Base-by-base conservation (phyloP, 495 filamentous ascomycete genomes). In the Ramalina intermedia region DNA sequence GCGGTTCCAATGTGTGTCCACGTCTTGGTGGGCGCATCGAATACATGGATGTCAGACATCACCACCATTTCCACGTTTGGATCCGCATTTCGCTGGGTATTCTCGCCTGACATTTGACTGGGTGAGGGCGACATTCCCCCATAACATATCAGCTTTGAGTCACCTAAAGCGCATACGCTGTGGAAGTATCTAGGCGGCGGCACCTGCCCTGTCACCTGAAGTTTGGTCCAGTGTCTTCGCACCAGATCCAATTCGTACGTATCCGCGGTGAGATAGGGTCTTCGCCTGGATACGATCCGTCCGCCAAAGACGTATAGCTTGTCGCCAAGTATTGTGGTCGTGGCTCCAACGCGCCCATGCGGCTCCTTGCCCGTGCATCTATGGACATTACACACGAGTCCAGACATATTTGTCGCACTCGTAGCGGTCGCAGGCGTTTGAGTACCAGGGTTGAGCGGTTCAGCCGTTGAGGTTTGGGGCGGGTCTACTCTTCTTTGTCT, bases 21-120 rank as follows among this genome's bases (percentile, higher is more conserved):
- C 29, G 76, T 81, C 54, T 74, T 80, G 0, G 84, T 81, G 6
- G 77, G 73, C n/a, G 91, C 85, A 61, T 98, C 91, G 58, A 84
- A 96, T 6, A 98, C 87, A 63, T 96, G 86, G 47, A 98, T 89
- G 69, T 98, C 91, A 8, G 88, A 93, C 87, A 96, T 94, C 47
- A 98, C 91, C 5, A 90, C 80, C 7, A 96, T 84, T 23, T 78
- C 66, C 41, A 90, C 87, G 52, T 36, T 48, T 75, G 71, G 0
- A 72, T 65, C 43, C 46, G 53, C 45, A 50, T 59, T 48, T 41
- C 66, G 55, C 45, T 68, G 56, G 48, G 61, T 43, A 58, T 63
- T 61, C 46, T 69, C 58, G 57, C 51, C 37, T 60, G 52, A 51
- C 64, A 78, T 54, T 63, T 73, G 57, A 55, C 52, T 37, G 13